Evolutionary conservation across 1,284 basidiomycete species (phyloP), one percentile per base, ranked within the genome.

Genomic region (Cutaneotrichosporon daszewskae): DNA sequence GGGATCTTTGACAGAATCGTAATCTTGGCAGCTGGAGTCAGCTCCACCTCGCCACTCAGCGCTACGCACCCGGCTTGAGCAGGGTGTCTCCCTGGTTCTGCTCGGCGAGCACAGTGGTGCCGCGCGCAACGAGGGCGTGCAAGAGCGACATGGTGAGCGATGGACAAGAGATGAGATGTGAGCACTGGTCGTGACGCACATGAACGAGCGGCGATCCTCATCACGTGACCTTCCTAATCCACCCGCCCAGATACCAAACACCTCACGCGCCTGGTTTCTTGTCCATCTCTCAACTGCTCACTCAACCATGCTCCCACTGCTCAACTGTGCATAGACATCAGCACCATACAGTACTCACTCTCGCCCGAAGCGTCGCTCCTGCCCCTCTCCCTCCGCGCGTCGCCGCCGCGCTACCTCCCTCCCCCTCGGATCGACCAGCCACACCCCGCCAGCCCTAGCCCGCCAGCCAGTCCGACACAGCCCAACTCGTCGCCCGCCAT

Each of bases 1-100:
- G 46, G 46, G 34, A 52, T 96, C 76, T 94, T 94, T 32, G 84
- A 85, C 13, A 98, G 76, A 57, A 97, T 95, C 0, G 86, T 89
- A 59, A 90, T 84, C 7, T 87, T 87, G 14, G 94, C 92, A 80
- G 60, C 62, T 63, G 43, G 40, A 24, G 19, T 42, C 29, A 40
- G 42, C 33, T 25, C n/a, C 2, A 5, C 3, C n/a, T n/a, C n/a
- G n/a, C n/a, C n/a, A n/a, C n/a, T n/a, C 5, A 5, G 20, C 9
- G 22, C 3, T 2, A 27, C 71, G 38, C 51, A 82, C 88, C 88
- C 76, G 86, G 83, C 43, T 86, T 87, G 75, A 91, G 89, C 66
- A 89, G 81, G 40, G 83, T 79, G 53, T 81, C 77, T 34, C 84
- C 85, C 6, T 79, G 77, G 55, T 84, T 79, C 65, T 89, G 83